These are phyloP conservation scores for Leptomonas seymouri DNA, from an alignment of 208 protist species.

Conservation along the genomic window DNA sequence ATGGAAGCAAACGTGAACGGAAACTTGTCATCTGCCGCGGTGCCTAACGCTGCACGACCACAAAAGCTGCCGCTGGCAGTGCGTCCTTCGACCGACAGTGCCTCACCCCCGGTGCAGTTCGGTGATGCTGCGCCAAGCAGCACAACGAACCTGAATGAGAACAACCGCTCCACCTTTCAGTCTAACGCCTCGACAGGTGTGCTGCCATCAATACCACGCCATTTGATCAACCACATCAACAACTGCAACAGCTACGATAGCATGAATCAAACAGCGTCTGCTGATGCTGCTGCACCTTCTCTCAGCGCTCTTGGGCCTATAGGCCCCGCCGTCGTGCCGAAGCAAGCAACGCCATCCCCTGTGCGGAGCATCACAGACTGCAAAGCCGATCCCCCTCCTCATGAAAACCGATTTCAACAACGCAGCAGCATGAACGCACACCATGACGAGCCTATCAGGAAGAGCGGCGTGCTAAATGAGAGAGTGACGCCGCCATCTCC, in stretches of 20 bases:
- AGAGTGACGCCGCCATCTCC: background rate
- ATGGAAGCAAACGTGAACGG: slow-evolving; percentile 9
- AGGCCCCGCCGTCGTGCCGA: background rate
- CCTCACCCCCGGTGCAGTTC: background rate
- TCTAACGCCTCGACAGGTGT: background rate
- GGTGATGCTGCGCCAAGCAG: background rate
- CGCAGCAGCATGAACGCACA: background rate
- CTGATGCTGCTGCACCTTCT: too few relatives aligned
- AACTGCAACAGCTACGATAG: slow-evolving; percentile 3
- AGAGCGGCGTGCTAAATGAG: background rate
- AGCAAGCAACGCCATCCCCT: background rate
- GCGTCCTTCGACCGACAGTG: background rate
- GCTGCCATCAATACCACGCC: background rate
- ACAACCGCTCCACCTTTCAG: background rate
- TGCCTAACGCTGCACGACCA: background rate
- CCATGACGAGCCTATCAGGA: background rate
- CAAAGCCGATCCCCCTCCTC: too few relatives aligned
- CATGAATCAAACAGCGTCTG: background rate
- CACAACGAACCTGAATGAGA: background rate
- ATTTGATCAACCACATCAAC: background rate
- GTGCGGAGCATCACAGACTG: background rate
- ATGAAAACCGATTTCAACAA: background rate
- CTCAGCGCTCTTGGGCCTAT: background rate
- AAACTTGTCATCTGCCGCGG: background rate
- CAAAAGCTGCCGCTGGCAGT: background rate